Conservation (phyloP, 2,329 filamentous ascomycete species). For the Capronia epimyces region DNA sequence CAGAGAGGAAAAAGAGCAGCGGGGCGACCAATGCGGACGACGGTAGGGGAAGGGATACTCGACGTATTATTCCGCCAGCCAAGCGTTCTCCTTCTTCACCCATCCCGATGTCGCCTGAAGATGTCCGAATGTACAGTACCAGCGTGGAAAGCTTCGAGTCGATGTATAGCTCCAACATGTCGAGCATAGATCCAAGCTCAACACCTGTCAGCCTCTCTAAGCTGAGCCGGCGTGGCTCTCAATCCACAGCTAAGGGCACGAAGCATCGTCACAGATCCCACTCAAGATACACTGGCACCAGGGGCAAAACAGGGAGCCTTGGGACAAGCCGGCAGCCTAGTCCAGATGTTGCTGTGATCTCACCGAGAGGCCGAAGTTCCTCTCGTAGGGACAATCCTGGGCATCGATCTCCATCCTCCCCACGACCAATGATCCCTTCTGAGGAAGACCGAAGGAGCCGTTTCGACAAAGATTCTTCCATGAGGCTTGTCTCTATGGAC, state of each 20-base stretch:
- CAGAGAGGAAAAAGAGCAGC: slow-evolving; percentile 46
- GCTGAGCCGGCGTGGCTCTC: slow-evolving; percentile 19
- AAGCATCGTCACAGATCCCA: slow-evolving; percentile 37
- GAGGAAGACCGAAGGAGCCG: slow-evolving; percentile 51
- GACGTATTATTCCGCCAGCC: slow-evolving; percentile 64
- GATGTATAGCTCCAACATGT: slow-evolving; percentile 40
- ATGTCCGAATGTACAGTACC: slow-evolving; percentile 50
- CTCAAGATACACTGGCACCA: slow-evolving; percentile 30
- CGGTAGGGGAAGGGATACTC: slow-evolving; percentile 57
- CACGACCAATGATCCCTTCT: slow-evolving; percentile 64
- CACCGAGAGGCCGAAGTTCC: slow-evolving; percentile 55
- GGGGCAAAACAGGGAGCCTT: slow-evolving; percentile 31
- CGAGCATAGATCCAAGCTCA: slow-evolving; percentile 31
- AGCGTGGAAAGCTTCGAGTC: slow-evolving; percentile 46
- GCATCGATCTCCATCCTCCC: slow-evolving; percentile 70
- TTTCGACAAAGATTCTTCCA: slow-evolving; percentile 58
- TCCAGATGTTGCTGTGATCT: slow-evolving; percentile 34
- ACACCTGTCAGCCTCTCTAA: slow-evolving; percentile 18
- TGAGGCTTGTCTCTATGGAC: slow-evolving; percentile 43
- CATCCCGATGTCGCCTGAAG: slow-evolving; percentile 88
- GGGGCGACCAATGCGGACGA: slow-evolving; percentile 57
- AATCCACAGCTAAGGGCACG: slow-evolving; percentile 20
- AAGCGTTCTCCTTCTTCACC: slow-evolving; percentile 90
- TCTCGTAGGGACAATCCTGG: slow-evolving; percentile 55
- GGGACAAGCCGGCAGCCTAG: slow-evolving; percentile 39